Conservation (phyloP, 2,329 filamentous ascomycete species). For the Botrytis paeoniae region DNA sequence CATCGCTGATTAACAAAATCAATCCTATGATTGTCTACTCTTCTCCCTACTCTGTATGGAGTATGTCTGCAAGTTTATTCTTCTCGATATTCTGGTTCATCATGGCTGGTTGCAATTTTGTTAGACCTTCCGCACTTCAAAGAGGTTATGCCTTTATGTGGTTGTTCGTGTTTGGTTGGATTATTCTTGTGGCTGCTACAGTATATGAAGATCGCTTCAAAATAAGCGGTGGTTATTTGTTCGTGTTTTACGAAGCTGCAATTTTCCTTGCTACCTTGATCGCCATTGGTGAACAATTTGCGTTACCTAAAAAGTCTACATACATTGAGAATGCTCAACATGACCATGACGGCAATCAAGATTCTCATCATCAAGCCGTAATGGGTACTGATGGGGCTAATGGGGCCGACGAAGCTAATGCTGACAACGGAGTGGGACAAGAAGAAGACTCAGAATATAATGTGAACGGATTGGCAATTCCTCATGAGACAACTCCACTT, state of each 20-base stretch:
- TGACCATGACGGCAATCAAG: constrained; percentile 41
- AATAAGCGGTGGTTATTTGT: constrained; percentile 73
- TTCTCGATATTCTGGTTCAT: constrained; percentile 81
- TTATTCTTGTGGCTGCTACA: constrained; percentile 66
- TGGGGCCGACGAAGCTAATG: constrained; percentile 34
- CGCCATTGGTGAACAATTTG: constrained; percentile 76
- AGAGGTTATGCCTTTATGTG: constrained; percentile 78
- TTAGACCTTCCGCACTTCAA: constrained; percentile 82
- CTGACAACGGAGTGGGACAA: constrained; percentile 34
- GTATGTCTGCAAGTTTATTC: constrained; percentile 80
- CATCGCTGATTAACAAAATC: constrained; percentile 73
- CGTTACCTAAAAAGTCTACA: constrained; percentile 66
- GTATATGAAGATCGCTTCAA: constrained; percentile 73
- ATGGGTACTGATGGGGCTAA: constrained; percentile 41
- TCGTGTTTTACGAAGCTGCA: constrained; percentile 75
- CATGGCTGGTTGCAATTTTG: constrained; percentile 71
- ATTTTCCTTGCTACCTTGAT: constrained; percentile 73
- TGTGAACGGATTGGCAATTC: neutral
- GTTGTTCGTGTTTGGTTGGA: constrained; percentile 76
- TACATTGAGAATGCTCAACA: constrained; percentile 61
- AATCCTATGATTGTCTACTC: constrained; percentile 93
- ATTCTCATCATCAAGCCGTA: constrained; percentile 34
- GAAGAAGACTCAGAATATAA: constrained; percentile 31
- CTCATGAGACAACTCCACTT: constrained; percentile 55
- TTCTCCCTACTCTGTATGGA: constrained; percentile 83